Percentiles rank a stretch among this genome's conserved stretches.
These are phyloP conservation scores for Linum tenue DNA, from an alignment of 345 rosid species.

Conservation along the genomic window DNA sequence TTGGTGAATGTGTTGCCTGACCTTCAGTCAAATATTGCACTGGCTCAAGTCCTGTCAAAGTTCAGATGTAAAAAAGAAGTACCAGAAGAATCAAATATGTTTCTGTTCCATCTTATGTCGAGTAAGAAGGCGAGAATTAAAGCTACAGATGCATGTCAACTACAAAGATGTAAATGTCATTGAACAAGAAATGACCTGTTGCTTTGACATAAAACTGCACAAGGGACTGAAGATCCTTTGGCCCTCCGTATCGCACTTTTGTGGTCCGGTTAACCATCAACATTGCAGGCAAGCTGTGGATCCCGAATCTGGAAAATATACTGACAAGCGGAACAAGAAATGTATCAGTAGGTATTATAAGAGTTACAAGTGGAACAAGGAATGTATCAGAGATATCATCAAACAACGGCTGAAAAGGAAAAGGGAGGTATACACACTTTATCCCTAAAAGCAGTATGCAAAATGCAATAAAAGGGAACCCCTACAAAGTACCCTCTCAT, in stretches of 20 bases:
- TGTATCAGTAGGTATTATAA: constrained; percentile 7
- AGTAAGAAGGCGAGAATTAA: no score
- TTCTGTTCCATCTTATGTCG: no score
- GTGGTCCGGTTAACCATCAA: constrained; percentile 57
- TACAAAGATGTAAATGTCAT: no score
- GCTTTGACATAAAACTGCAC: constrained; percentile 58
- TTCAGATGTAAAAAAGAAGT: no score
- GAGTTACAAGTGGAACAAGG: neutral
- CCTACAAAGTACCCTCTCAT: neutral
- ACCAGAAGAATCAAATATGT: no score
- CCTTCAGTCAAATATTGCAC: constrained; percentile 39
- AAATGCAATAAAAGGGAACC: neutral
- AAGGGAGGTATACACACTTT: neutral
- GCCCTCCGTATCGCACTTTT: constrained; percentile 45
- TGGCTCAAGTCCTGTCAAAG: constrained; percentile 45
- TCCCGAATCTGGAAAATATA: constrained; percentile 70
- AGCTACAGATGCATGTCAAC: no score
- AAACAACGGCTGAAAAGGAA: neutral
- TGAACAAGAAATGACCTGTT: constrained; percentile 38
- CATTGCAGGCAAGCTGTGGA: constrained; percentile 76
- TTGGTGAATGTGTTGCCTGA: constrained; percentile 21
- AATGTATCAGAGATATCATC: neutral
- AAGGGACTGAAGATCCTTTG: constrained; percentile 49
- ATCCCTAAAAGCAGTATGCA: neutral
- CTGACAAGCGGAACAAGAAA: constrained; percentile 28